A percentile compares a stretch with the other conserved stretches of the same genome.
phyloP scores from a whole-genome alignment of 257 asterid species.

The Lantana camara region DNA sequence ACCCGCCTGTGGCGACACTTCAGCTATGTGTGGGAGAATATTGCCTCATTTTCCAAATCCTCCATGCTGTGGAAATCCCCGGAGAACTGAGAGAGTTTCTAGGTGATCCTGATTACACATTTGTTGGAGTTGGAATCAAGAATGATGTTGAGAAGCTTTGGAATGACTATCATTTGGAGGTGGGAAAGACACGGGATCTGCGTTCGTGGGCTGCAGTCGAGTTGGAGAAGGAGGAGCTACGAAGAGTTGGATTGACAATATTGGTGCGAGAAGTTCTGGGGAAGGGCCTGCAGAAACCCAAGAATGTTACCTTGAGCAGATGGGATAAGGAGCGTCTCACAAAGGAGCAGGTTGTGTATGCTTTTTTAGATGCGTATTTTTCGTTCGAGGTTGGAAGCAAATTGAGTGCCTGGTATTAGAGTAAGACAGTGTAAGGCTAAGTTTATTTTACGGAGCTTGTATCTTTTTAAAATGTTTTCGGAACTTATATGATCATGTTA shows the following conservation, averaged over 20 bases:
- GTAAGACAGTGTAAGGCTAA: no score
- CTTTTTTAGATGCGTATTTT: conserved; percentile 37
- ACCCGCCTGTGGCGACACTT: conserved; percentile 28
- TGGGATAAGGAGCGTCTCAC: conserved; percentile 32
- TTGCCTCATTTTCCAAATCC: conserved; percentile 36
- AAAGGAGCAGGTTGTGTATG: conserved; percentile 29
- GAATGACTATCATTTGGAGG: conserved; percentile 18
- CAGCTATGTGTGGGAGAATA: conserved; percentile 31
- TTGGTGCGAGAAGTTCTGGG: conserved; percentile 31
- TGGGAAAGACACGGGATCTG: conserved; percentile 26
- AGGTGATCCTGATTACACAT: conserved; percentile 17
- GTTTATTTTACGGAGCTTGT: no score
- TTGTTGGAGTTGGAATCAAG: conserved; percentile 36
- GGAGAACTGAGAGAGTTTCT: conserved; percentile 23
- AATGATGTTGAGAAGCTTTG: conserved; percentile 20
- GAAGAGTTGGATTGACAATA: conserved; percentile 8
- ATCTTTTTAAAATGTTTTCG: no score
- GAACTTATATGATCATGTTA: no score
- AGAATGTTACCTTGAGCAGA: conserved; percentile 19
- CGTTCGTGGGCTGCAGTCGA: conserved; percentile 27
- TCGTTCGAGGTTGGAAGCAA: conserved; percentile 37
- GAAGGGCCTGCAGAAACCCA: conserved; percentile 15
- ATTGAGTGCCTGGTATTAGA: conserved; percentile 33
- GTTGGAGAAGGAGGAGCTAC: background rate
- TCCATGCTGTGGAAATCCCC: conserved; percentile 20